Base-by-base conservation (phyloP, 2,329 filamentous ascomycete genomes). In the Exophiala viscosa region DNA sequence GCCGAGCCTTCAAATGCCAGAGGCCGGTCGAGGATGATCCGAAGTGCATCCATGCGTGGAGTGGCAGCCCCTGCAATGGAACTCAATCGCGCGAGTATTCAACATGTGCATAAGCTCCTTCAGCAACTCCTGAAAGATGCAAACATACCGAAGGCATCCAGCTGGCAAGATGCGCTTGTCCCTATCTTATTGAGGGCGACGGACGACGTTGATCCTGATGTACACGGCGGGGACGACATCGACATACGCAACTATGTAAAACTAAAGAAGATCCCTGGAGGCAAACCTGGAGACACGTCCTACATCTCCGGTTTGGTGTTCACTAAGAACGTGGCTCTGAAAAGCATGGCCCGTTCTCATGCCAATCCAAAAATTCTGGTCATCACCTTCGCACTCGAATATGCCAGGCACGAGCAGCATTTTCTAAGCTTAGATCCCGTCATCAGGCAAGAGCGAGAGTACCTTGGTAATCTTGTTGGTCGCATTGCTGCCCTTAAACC, bases 371-470 rank as follows among this genome's bases (percentile, higher is more conserved):
- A 90, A 31, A 93, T 99, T 56, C 80, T 96, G 44, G 89, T 99
- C 59, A 86, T 99, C 52, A 92, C 90, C 0, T 99, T 99, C 65
- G 85, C 93, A 0, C 89, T 99, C 52, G 93, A 99, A 67, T 99
- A 99, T 69, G 89, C 95, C 53, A 84, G 93, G 35, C 90, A 96
- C 62, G 86, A 92, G 65, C 82, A 89, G 58, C 91, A 97, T 67
- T 97, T 99, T 68, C 96, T 99, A 91, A 99, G 93, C 64, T 74
- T 99, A 45, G 90, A 97, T 63, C 92, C 92, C 35, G 90, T 99
- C 50, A 96, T 99, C 62, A 88, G 92, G 50, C 93, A 99, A 69
- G 95, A 99, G 71, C 87, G 88, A 60, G 93, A 99, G 66, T 99
- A 93, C 61, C 76, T 99, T 20, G 83, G 87, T 61, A 93, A 96